Conservation (phyloP, 2,329 filamentous ascomycete genomes). For the Sarocladium kiliense region DNA sequence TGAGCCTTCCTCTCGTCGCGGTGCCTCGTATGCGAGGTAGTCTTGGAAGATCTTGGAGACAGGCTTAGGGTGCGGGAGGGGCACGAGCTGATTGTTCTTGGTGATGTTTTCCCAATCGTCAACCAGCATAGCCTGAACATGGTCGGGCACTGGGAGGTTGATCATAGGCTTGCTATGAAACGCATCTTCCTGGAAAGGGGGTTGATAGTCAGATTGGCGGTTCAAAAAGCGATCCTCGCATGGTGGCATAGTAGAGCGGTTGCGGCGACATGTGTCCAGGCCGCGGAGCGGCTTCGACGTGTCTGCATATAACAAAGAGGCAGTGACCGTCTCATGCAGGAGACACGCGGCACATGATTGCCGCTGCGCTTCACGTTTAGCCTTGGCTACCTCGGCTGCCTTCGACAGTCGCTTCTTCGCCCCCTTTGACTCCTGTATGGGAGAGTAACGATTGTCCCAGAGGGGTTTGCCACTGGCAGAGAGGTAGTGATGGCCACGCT, state of each 20-base stretch:
- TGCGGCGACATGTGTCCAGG: neutral
- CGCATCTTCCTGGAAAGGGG: slow-evolving; percentile 65
- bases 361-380: neutral
- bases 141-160: slow-evolving; percentile 80
- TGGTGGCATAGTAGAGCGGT: neutral
- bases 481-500: slow-evolving; percentile 12
- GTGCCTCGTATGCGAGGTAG: slow-evolving; percentile 67
- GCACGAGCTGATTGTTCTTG: slow-evolving; percentile 86
- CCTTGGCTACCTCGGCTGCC: neutral
- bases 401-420: neutral
- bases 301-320: neutral
- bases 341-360: neutral
- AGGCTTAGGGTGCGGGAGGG: slow-evolving; percentile 71
- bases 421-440: neutral
- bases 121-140: slow-evolving; percentile 85
- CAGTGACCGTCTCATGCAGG: neutral
- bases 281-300: neutral
- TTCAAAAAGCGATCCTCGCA: neutral
- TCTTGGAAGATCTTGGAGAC: slow-evolving; percentile 75
- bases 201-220: slow-evolving; percentile 15
- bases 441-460: neutral
- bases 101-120: slow-evolving; percentile 99
- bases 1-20: slow-evolving; percentile 58
- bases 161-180: slow-evolving; percentile 83
- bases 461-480: slow-evolving; percentile 6